Base-by-base conservation (phyloP, 495 filamentous ascomycete species). In the Podospora pseudocomata region DNA sequence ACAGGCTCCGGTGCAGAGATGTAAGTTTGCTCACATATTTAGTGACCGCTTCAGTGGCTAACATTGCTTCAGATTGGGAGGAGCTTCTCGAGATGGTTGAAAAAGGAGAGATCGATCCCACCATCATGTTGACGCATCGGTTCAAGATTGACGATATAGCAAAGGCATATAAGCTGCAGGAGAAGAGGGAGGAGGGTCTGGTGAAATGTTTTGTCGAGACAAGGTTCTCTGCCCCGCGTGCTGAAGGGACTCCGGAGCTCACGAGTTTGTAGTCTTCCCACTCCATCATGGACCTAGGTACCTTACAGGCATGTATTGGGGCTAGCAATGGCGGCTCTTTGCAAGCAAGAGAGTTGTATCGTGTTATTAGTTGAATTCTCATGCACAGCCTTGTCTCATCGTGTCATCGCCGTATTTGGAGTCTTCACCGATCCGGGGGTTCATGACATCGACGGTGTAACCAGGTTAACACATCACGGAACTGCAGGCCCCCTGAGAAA, bases 181-280 rank as follows among this genome's bases (percentile, higher is more conserved):
- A 65, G 67, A 28, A 69, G 67, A 56, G 67, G 26, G 34, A 32
- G 23, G 3, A 34, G 15, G 62, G 67, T 9, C 62, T 64, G 6
- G 67, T 68, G 5, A 64, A 68, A 55, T 68, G 67, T n/a, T 68
- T 68, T 30, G 62, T 68, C n/a, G 67, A 68, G 61, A 68, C 62
- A 20, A 16, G 62, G 54, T 65, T 68, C 16, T 68, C 62, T 1
- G 54, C 27, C 5, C 55, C 32, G 61, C 53, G 67, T 3, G 53
- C 54, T 2, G 53, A 44, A 19, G 61, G 67, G 55, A 65, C 67
- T 18, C 67, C 67, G 30, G 67, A 68, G 32, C 62, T 72, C 15
- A 58, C 64, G 5, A 57, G 23, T 23, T 23, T 23, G 23, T 23
- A 23, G 23, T 23, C 23, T 1, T 23, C 23, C 23, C 23, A 23